Conservation (phyloP, 2,329 filamentous ascomycete species). For the Bipolaris zeicola region DNA sequence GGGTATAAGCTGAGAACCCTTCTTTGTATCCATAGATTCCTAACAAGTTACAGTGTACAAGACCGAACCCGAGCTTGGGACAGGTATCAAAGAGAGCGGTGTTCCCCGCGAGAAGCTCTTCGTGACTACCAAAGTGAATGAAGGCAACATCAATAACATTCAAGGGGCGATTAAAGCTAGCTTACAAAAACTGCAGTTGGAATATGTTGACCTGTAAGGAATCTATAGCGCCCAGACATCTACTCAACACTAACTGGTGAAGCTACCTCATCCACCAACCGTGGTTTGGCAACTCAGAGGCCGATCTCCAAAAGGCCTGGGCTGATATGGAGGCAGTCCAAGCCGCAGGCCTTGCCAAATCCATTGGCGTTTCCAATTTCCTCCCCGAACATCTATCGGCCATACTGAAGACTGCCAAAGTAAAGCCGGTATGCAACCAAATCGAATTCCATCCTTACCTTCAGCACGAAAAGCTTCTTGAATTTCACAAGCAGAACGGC, state of each 20-base stretch:
- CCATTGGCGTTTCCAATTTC: conserved; percentile 68
- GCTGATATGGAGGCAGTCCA: conserved; percentile 64
- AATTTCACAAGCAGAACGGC: conserved; percentile 57
- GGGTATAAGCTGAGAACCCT: conserved; percentile 49
- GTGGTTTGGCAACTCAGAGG: conserved; percentile 61
- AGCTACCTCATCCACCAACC: conserved; percentile 68
- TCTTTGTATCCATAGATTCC: not conserved
- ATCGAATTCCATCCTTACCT: conserved; percentile 73
- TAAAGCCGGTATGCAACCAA: conserved; percentile 68
- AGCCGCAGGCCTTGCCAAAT: conserved; percentile 61
- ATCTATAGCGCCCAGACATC: too few relatives aligned
- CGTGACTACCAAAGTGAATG: conserved; percentile 62
- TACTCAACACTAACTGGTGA: conserved; percentile 3
- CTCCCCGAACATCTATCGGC: conserved; percentile 60
- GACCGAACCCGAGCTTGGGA: conserved; percentile 57
- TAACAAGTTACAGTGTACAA: conserved; percentile 52
- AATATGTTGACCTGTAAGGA: conserved; percentile 66
- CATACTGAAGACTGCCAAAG: conserved; percentile 58
- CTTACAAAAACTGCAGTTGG: conserved; percentile 64
- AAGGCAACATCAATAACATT: conserved; percentile 59
- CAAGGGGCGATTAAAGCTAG: conserved; percentile 60
- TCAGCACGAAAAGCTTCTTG: conserved; percentile 63
- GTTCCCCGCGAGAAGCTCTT: conserved; percentile 55
- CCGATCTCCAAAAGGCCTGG: conserved; percentile 64
- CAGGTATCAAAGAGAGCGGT: conserved; percentile 53